phyloP scores from a whole-genome alignment of 1,284 basidiomycete species.

The Ceratobasidium sp. region DNA sequence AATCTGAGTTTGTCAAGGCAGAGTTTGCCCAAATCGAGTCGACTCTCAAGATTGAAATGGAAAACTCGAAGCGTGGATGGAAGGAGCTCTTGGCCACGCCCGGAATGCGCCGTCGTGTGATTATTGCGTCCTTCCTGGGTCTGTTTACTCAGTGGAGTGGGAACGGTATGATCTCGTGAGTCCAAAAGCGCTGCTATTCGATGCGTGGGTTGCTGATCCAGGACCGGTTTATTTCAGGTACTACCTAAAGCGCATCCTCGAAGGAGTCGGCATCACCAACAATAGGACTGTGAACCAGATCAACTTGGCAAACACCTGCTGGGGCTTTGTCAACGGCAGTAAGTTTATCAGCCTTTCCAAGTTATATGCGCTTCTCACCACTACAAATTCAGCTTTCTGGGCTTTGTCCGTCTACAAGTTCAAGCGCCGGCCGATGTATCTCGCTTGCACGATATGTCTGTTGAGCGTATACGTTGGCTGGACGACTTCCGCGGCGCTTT shows the following conservation, averaged over 20 bases:
- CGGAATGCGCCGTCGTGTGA: constrained; percentile 65
- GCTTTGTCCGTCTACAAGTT: constrained; percentile 65
- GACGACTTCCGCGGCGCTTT: constrained; percentile 67
- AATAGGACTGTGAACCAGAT: constrained; percentile 67
- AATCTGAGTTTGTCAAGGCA: constrained; percentile 63
- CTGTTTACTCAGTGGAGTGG: constrained; percentile 67
- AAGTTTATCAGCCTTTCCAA: constrained; percentile 2
- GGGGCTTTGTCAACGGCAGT: constrained; percentile 68
- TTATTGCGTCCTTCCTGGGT: constrained; percentile 63
- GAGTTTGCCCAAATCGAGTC: constrained; percentile 69
- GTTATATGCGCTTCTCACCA: neutral
- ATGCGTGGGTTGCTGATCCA: neutral
- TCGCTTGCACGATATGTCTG: constrained; percentile 65
- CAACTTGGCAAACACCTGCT: constrained; percentile 67
- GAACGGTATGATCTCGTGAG: constrained; percentile 67
- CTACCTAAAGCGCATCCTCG: constrained; percentile 63
- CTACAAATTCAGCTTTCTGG: constrained; percentile 52
- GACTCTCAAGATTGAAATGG: constrained; percentile 63
- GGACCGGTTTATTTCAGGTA: constrained; percentile 56
- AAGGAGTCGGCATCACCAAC: constrained; percentile 63
- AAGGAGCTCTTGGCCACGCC: constrained; percentile 60
- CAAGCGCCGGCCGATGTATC: constrained; percentile 64
- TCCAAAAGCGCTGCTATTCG: constrained; percentile 30
- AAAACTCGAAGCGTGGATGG: constrained; percentile 62
- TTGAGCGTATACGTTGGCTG: constrained; percentile 65